phyloP scores from a whole-genome alignment of 768 basidiomycete species.

The Hortiboletus campestris region DNA sequence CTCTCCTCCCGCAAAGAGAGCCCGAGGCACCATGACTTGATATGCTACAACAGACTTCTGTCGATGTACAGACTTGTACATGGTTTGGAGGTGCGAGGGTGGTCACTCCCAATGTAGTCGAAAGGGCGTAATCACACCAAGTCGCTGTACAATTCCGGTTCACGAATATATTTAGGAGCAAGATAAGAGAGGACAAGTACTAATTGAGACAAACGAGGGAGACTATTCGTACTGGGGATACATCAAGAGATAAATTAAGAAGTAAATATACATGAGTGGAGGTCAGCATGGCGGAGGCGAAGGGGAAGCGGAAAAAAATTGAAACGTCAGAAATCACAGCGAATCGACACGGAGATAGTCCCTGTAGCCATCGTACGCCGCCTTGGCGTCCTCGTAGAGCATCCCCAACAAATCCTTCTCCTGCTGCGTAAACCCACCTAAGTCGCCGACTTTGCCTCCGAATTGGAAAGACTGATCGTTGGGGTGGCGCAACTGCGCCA shows the following conservation, averaged over 20 bases:
- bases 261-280: neutral
- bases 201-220: neutral
- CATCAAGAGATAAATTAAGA: neutral
- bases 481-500: neutral
- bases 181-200: neutral
- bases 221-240: neutral
- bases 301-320: neutral
- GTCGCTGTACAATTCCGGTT: too few relatives aligned
- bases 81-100: neutral
- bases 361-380: conserved; percentile 11
- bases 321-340: neutral
- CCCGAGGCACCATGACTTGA: too few relatives aligned
- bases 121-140: too few relatives aligned
- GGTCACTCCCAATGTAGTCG: neutral
- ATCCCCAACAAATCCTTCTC: conserved; percentile 7
- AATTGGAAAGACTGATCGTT: neutral
- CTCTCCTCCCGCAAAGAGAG: too few relatives aligned
- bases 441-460: neutral
- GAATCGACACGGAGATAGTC: conserved; percentile 1
- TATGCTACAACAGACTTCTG: too few relatives aligned
- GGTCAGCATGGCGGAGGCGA: neutral
- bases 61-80: too few relatives aligned
- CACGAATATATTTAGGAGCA: neutral
- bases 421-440: conserved; percentile 5
- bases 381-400: conserved; percentile 13